These are phyloP conservation scores for Solanum pinnatisectum DNA, from an alignment of 257 asterid species.

Conservation along the genomic window DNA sequence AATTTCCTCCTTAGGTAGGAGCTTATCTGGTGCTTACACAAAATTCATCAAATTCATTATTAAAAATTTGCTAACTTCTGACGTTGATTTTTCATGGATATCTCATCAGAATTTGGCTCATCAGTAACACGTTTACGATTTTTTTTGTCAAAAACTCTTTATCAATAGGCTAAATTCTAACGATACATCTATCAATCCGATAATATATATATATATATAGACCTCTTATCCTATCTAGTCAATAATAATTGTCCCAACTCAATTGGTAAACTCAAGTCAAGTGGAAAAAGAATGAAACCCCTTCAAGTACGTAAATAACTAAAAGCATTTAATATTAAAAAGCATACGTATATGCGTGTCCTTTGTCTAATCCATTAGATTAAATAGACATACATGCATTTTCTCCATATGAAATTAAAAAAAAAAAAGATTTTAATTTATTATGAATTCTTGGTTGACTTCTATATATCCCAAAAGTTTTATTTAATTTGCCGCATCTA, in stretches of 20 bases:
- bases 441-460: not conserved
- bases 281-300: not conserved
- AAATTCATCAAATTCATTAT: not conserved
- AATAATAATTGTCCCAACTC: not conserved
- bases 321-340: not conserved
- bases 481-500: not conserved
- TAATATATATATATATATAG: not conserved
- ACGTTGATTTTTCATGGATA: accelerated
- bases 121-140: too few relatives aligned
- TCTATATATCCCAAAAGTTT: not conserved
- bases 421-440: too few relatives aligned
- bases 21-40: not conserved
- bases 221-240: not conserved
- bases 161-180: not conserved
- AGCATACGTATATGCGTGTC: not conserved
- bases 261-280: not conserved
- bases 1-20: not conserved
- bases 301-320: not conserved
- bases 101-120: not conserved
- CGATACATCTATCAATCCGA: not conserved
- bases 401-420: not conserved
- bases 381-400: not conserved
- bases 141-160: not conserved
- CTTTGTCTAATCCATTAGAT: not conserved
- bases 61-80: not conserved